Evolutionary conservation across 805 yeast genomes (phyloP).

Genomic region (Cyberlindnera maritima): DNA sequence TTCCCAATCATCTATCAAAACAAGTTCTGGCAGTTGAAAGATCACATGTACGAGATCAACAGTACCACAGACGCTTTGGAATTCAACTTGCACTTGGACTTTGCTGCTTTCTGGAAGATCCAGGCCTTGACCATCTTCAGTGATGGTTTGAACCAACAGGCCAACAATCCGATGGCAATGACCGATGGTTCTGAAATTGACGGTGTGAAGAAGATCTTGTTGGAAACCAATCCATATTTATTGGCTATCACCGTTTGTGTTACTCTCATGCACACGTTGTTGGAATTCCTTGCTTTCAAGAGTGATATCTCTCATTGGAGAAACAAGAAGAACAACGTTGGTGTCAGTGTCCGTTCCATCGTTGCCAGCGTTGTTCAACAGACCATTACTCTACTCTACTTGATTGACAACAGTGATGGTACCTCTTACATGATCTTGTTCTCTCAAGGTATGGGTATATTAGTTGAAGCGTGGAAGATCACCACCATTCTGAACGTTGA

Average conservation of each 20-base stretch:
- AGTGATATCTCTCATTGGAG: conserved; percentile 41
- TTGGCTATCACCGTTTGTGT: conserved; percentile 33
- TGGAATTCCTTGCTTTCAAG: conserved; percentile 41
- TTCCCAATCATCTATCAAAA: conserved; percentile 37
- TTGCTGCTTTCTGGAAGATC: conserved; percentile 31
- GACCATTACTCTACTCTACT: conserved; percentile 35
- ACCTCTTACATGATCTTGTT: conserved; percentile 37
- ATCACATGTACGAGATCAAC: conserved; percentile 34
- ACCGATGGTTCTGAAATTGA: conserved; percentile 35
- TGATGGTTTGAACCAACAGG: conserved; percentile 32
- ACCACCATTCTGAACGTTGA: conserved; percentile 35
- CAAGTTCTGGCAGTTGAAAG: conserved; percentile 38
- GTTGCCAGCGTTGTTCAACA: conserved; percentile 40
- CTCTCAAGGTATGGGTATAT: conserved; percentile 36
- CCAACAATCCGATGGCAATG: conserved; percentile 24
- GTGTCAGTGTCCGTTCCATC: conserved; percentile 38
- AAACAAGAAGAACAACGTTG: conserved; percentile 38
- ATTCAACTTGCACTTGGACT: conserved; percentile 29
- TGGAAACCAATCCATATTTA: conserved; percentile 37
- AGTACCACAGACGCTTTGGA: conserved; percentile 24
- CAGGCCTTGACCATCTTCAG: conserved; percentile 29
- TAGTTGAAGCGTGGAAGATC: conserved; percentile 42
- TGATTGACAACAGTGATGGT: conserved; percentile 37
- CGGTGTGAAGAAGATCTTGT: conserved; percentile 32
- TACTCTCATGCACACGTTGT: conserved; percentile 34